A percentile compares a stretch with the other conserved stretches of the same genome.
Evolutionary conservation across 2,329 filamentous ascomycete species (phyloP).

Genomic region (Sporothrix globosa): DNA sequence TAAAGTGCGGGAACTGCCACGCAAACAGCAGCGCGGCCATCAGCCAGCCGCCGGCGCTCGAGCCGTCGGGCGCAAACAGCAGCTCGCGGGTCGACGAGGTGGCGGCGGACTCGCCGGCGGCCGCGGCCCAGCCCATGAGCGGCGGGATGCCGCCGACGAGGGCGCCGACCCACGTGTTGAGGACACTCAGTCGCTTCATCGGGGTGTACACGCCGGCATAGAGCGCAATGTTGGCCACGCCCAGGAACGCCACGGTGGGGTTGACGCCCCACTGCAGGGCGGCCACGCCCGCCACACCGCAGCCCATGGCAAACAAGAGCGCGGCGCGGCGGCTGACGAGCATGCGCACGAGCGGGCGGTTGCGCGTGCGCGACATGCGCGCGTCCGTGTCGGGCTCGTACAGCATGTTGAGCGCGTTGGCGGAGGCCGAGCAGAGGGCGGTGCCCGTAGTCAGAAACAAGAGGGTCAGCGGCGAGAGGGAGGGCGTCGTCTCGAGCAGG

Average conservation of each 20-base stretch:
- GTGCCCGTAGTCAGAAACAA: conserved; percentile 91
- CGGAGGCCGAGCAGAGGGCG: conserved; percentile 82
- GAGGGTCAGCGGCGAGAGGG: conserved; percentile 85
- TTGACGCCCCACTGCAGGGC: conserved; percentile 89
- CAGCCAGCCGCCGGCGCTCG: conserved; percentile 79
- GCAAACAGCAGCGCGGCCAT: conserved; percentile 82
- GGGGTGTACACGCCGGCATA: conserved; percentile 95
- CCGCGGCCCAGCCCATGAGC: conserved; percentile 97
- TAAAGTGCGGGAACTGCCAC: conserved; percentile 99
- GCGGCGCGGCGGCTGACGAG: conserved; percentile 74
- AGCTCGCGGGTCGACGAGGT: conserved; percentile 59
- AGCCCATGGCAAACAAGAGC: conserved; percentile 74
- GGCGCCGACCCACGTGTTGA: conserved; percentile 95
- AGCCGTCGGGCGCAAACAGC: conserved; percentile 66
- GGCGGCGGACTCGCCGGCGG: conserved; percentile 81
- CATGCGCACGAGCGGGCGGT: conserved; percentile 81
- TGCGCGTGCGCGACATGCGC: conserved; percentile 89
- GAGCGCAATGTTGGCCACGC: conserved; percentile 79
- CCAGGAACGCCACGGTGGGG: conserved; percentile 85
- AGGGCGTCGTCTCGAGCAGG: conserved; percentile 62
- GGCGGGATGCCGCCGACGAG: conserved; percentile 92
- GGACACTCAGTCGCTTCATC: conserved; percentile 79
- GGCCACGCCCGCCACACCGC: conserved; percentile 69
- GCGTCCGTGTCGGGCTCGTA: conserved; percentile 90
- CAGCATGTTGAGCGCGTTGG: conserved; percentile 96